Evolutionary conservation across 2,329 filamentous ascomycete species (phyloP), one percentile per base, ranked within the genome.

Genomic region (Penicillium verrucosum): DNA sequence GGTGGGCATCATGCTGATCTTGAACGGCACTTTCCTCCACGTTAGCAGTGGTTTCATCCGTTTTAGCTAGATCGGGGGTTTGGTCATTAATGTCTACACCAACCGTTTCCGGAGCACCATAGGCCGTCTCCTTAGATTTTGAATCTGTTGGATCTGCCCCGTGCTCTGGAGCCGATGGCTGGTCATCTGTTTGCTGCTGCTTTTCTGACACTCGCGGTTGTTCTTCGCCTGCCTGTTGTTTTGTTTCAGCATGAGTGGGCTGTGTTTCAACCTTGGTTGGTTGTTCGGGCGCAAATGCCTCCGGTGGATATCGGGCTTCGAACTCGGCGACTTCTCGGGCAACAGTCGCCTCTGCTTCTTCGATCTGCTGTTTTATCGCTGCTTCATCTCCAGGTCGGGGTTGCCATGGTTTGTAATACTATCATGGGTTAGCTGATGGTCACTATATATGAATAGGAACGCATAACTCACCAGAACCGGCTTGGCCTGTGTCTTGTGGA

Each of bases 391-490:
- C 80, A 5, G 78, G 72, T 32, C 84, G 85, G 54, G 89, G 80
- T 65, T 91, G 86, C 88, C 89, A 95, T 0, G 93, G 93, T 44
- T 88, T 86, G 73, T 94, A 97, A 73, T 89, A 93, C 91, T 96
- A 54, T 12, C 37, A 38, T 21, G 38, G 62, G 66, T 73, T 63
- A 70, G 58, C 27, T 10, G n/a, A 18, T 18, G 40, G 23, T 27
- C 16, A 47, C 23, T 48, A n/a, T 49, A 40, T 16, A 32, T 38
- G 6, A 30, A 41, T 32, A 14, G 14, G 38, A 11, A 29, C 12
- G 30, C 23, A 32, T 10, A 46, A 80, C 89, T 70, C 80, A 96
- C 92, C 68, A 97, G 78, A 62, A 78, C 82, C 3, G 93, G 93
- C 65, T 87, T 80, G 38, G 86, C 78, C 63, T 78, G 85, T 5